Base-by-base conservation (phyloP, 1,139 yeast genomes). In the Scheffersomyces insectosa region DNA sequence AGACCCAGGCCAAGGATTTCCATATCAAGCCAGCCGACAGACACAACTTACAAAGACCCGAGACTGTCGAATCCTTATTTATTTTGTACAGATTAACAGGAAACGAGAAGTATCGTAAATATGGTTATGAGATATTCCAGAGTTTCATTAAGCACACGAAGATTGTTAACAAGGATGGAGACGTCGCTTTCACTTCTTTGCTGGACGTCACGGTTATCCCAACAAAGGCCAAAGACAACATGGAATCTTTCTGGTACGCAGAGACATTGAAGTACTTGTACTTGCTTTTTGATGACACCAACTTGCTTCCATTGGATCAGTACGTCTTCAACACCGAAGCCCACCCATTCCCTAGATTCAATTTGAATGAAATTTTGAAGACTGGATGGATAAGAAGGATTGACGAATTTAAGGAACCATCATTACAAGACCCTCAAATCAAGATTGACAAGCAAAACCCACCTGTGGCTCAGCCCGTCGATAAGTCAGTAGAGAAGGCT, bases 181-280 rank as follows among this genome's bases (percentile, higher is more conserved):
- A 70, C 43, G 65, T 70, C 5, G 77, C 90, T 3, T 90, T 82
- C 63, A 75, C 89, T 1, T 79, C 88, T 5, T 65, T 91, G 50
- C 71, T 76, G 41, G 88, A 88, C 59, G 95, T 89, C 39, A 72
- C 81, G 1, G 50, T 56, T 2, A 74, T 80, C 12, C 82, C 88
- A 8, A 69, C 81, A 1, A 64, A 60, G 29, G 65, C 61, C 51
- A 68, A 79, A 42, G 96, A 91, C 65, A 88, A 88, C 59, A 80
- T 88, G 78, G 97, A 91, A 64, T 85, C 95, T 12, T 89, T 89
- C 72, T 91, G 98, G 98, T 72, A 88, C 45, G 91, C 97, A 0
- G 97, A 91, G 63, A 91, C 98, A 1, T 77, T 91, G 59, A 91
- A 91, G 65, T 91, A 91, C 63, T 73, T 91, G 45, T 90, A 89